A percentile compares a stretch with the other conserved stretches of the same genome.
Conservation (phyloP, 306 rosid species). For the Vachellia pachyceras region DNA sequence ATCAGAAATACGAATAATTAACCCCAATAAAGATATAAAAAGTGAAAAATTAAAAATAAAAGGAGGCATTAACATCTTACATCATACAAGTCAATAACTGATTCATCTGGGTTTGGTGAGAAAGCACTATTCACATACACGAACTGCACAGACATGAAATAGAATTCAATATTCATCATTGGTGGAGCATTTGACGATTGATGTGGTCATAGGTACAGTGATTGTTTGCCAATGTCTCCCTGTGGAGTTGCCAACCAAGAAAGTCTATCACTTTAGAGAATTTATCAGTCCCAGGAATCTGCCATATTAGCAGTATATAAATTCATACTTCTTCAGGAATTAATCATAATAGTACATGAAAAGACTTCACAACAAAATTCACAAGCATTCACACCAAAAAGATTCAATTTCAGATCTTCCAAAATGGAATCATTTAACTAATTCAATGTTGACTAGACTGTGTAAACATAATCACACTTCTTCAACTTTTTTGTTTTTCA, state of each 20-base stretch:
- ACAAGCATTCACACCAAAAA: not conserved
- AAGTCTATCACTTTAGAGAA: conserved; percentile 95
- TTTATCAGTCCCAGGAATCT: conserved; percentile 88
- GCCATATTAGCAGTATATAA: conserved; percentile 35
- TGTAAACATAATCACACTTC: no score
- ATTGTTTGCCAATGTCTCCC: conserved; percentile 77
- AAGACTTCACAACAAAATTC: not conserved
- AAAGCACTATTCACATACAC: conserved; percentile 92
- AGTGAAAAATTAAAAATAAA: conserved; percentile 16
- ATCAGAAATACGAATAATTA: conserved; percentile 19
- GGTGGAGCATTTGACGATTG: conserved; percentile 10
- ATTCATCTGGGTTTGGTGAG: conserved; percentile 94
- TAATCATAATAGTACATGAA: not conserved
- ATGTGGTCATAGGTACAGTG: conserved; percentile 2
- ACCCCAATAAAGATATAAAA: not conserved
- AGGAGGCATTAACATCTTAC: conserved; percentile 57
- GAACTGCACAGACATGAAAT: conserved; percentile 64
- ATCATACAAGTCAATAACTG: conserved; percentile 79
- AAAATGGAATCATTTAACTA: not conserved
- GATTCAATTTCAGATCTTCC: conserved; percentile 23
- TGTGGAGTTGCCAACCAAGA: conserved; percentile 86
- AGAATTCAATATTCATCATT: conserved; percentile 36
- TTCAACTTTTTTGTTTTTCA: not conserved
- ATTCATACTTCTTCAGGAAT: not conserved
- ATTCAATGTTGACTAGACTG: not conserved